Base-by-base conservation (phyloP, 176 grass and related monocot genomes). In the Oryza glaberrima region DNA sequence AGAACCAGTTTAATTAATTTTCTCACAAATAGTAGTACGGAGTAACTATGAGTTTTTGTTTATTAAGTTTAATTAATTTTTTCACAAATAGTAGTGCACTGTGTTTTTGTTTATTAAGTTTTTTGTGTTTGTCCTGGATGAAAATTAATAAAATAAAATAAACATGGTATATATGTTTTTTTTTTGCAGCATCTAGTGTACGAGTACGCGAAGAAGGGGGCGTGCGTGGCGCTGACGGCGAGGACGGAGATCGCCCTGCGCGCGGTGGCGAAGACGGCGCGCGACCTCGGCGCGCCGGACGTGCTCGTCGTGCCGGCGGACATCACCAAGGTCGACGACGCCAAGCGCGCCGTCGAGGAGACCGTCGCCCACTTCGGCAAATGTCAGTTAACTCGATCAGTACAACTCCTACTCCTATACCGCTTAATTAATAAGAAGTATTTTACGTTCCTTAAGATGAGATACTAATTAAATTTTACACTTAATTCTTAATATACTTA, bases 331-430 rank as follows among this genome's bases (percentile, higher is more conserved):
- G 43, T 80, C 1, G 87, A 90, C 0, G 90, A 97, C 4, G 85
- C 94, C 40, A 90, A 92, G 86, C 90, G 90, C 43, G 86, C 87
- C 32, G 92, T 97, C 5, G 90, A 97, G 69, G 89, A 92, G 89
- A 97, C 94, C 32, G 54, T 97, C 56, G 80, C 90, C 0, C 94
- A 94, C 74, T 97, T 97, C 26, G 92, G 94, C 23, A 89, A 97
- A 83, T 11, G 94, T 94, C 30, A 32, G 30, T 32, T 30, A 32
- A 32, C 30, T 32, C 30, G 2, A 32, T 32, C 30, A 84, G 78
- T 85, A 23, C 5, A 38, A 38, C 4, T 40, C 2, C 10, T 47
- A 56, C 16, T 19, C 16, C 16, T 56, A 0, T 56, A 56, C 15
- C 19, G 5, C 51, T 56, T 48, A 48, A 48, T 14, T 38, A 38